Percentiles rank a stretch among this genome's conserved stretches.
These are phyloP conservation scores for Lactuca sativa DNA, from an alignment of 129 eudicot genomes.

Conservation along the genomic window DNA sequence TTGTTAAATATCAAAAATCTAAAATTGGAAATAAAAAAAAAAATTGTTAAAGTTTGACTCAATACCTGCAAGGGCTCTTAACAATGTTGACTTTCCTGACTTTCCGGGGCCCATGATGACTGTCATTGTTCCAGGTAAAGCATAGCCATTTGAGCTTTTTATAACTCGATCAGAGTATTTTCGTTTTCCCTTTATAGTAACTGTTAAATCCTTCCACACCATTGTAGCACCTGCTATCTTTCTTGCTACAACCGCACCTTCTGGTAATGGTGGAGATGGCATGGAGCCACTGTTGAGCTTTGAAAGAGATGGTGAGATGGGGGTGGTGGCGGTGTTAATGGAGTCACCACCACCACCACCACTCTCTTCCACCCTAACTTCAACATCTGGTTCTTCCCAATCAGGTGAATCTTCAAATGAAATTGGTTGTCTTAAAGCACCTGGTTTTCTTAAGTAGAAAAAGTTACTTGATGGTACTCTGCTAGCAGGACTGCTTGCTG, in stretches of 20 bases:
- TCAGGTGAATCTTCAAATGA: slow-evolving; percentile 97
- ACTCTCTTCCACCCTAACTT: slow-evolving; percentile 63
- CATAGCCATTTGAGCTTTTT: slow-evolving; percentile 87
- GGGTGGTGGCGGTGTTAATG: slow-evolving; percentile 67
- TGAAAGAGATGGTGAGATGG: slow-evolving; percentile 72
- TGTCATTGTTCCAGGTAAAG: slow-evolving; percentile 92
- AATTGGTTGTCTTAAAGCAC: slow-evolving; percentile 74
- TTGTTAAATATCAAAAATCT: slow-evolving; percentile 15
- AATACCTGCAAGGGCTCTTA: slow-evolving; percentile 92
- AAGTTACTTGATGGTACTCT: slow-evolving; percentile 85
- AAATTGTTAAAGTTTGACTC: not conserved
- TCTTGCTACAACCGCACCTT: slow-evolving; percentile 61
- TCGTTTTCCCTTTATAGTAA: slow-evolving; percentile 80
- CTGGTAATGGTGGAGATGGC: slow-evolving; percentile 74
- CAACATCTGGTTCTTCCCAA: slow-evolving; percentile 89
- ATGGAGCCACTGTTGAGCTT: slow-evolving; percentile 79
- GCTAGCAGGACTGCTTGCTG: slow-evolving; percentile 89
- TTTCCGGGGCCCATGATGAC: slow-evolving; percentile 98
- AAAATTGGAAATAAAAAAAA: not conserved
- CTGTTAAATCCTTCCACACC: slow-evolving; percentile 93
- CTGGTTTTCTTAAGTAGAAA: slow-evolving; percentile 87
- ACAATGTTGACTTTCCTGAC: slow-evolving; percentile 89
- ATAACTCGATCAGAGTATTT: slow-evolving; percentile 85
- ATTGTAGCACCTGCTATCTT: slow-evolving; percentile 71
- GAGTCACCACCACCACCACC: slow-evolving; percentile 53